Base-by-base conservation (phyloP, 768 basidiomycete genomes). In the Russula vinacea region DNA sequence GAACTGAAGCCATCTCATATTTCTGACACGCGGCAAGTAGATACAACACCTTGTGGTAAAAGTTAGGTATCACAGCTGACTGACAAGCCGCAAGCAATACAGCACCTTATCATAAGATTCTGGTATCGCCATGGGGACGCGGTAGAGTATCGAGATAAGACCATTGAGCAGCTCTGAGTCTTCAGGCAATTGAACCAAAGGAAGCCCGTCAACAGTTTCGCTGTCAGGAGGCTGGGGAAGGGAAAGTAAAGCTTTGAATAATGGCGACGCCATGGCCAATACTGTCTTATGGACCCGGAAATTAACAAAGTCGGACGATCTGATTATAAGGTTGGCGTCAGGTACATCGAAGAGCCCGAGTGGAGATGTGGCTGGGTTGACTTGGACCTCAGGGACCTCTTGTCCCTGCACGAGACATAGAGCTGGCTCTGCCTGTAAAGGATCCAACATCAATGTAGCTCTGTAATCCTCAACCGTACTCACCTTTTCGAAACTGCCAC, bases 1-100 rank as follows among this genome's bases (percentile, higher is more conserved):
- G 33, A 22, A 63, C 44, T 45, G 40, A 29, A n/a, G 13, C 35
- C 65, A 74, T 69, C 8, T 71, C 56, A 56, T 73, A 74, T 59
- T 74, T 74, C 17, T 54, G 37, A 2, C 66, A 66, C 1, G 69
- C 68, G 1, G 59, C 62, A 8, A 71, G 56, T 22, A 69, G 49
- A 26, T 14, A 33, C 24, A 57, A 29, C 5, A 56, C 8, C 16
- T 32, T 45, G 22, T 51, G 19, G 8, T 8, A 42, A 6, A 6
- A 19, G 42, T 42, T 42, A 19, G 42, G 17, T 42, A 19, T 16
- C 42, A n/a, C n/a, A n/a, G 9, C 42, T 0, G 8, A n/a, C 17
- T 42, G 6, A 17, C 16, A 9, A 42, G 16, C 19, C 42, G 2
- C 16, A 9, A 42, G 19, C 5, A 47, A 52, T 17, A 35, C 8